Evolutionary conservation across 768 basidiomycete species (phyloP).

Genomic region (Basidioascus undulatus): DNA sequence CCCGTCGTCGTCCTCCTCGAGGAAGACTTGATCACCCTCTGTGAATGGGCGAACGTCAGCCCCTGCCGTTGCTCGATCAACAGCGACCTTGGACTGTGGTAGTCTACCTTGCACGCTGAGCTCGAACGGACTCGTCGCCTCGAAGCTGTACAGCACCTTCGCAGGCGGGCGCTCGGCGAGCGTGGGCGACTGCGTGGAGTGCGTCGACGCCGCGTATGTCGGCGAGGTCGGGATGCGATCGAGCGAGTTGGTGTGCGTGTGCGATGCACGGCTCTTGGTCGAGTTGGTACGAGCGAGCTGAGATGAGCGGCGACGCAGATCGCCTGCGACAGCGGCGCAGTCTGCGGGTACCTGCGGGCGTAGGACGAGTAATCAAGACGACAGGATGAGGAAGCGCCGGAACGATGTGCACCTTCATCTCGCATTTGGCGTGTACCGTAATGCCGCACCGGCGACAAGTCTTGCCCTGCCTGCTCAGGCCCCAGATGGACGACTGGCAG

Average conservation of each 20-base stretch:
- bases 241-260: neutral
- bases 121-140: slow-evolving; percentile 52
- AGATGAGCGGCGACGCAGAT: neutral
- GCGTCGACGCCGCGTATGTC: slow-evolving; percentile 35
- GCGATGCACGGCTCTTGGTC: neutral
- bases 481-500: slow-evolving; percentile 76
- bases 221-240: slow-evolving; percentile 14
- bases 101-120: slow-evolving; percentile 33
- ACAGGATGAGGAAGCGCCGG: neutral
- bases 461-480: slow-evolving; percentile 64
- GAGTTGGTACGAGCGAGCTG: neutral
- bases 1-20: slow-evolving; percentile 60
- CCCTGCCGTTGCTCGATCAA: neutral
- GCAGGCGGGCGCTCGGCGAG: slow-evolving; percentile 27
- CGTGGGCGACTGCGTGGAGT: slow-evolving; percentile 20
- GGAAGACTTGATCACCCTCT: slow-evolving; percentile 40
- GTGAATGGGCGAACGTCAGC: slow-evolving; percentile 5
- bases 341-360: slow-evolving; percentile 41
- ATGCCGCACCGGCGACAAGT: slow-evolving; percentile 54
- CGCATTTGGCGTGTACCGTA: slow-evolving; percentile 63
- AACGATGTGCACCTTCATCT: slow-evolving; percentile 36
- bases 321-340: slow-evolving; percentile 20
- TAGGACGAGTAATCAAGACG: neutral
- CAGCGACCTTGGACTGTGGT: neutral
- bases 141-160: slow-evolving; percentile 48